phyloP scores from a whole-genome alignment of 2,329 filamentous ascomycete genomes.

The Amesomyces nigricolor region DNA sequence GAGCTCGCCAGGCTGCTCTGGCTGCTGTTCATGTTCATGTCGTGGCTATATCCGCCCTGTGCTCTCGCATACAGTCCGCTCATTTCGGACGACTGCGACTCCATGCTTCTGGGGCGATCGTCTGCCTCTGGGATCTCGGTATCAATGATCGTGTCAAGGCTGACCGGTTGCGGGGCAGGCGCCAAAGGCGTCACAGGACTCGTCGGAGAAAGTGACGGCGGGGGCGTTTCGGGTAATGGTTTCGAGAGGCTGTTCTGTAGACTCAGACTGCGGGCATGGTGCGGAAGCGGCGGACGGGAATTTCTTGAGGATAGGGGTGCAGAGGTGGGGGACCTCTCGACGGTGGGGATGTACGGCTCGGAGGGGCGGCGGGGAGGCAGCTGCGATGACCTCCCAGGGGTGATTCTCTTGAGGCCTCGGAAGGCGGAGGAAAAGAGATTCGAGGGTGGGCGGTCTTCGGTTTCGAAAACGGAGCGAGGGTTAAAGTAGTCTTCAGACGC shows the following conservation, averaged over 20 bases:
- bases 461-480: slow-evolving; percentile 41
- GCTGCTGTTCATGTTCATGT: slow-evolving; percentile 40
- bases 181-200: slow-evolving; percentile 32
- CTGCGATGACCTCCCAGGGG: slow-evolving; percentile 40
- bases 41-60: slow-evolving; percentile 28
- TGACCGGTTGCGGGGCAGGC: slow-evolving; percentile 26
- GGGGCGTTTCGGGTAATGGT: slow-evolving; percentile 49
- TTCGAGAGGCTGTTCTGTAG: slow-evolving; percentile 54
- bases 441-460: slow-evolving; percentile 35
- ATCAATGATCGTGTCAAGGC: slow-evolving; percentile 33
- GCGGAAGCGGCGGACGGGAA: slow-evolving; percentile 24
- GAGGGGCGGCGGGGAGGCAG: slow-evolving; percentile 31
- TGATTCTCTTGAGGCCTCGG: slow-evolving; percentile 46
- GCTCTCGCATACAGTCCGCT: slow-evolving; percentile 24
- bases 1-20: slow-evolving; percentile 42
- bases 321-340: slow-evolving; percentile 27
- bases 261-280: slow-evolving; percentile 51
- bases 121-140: slow-evolving; percentile 34
- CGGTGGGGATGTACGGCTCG: slow-evolving; percentile 28
- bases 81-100: slow-evolving; percentile 35
- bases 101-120: slow-evolving; percentile 45
- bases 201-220: slow-evolving; percentile 32
- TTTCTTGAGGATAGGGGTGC: slow-evolving; percentile 25
- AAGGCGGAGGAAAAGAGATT: slow-evolving; percentile 47
- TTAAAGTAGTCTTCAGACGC: slow-evolving; percentile 30